Percentiles rank a stretch among this genome's conserved stretches.
Evolutionary conservation across 1,139 yeast genomes (phyloP).

Genomic region (Kurtzmaniella quercitrusa): DNA sequence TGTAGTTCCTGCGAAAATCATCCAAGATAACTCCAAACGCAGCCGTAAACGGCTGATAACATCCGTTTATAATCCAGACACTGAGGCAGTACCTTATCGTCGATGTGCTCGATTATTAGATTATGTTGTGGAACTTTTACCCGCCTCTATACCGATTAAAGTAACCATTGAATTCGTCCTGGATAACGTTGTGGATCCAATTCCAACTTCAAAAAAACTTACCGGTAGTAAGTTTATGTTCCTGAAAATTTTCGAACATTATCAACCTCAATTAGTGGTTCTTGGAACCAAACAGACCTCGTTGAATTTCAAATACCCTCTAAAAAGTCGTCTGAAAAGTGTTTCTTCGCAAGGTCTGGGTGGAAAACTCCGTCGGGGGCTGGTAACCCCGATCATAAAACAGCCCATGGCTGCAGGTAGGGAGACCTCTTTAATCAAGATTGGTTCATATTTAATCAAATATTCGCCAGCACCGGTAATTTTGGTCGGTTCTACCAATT

Average conservation of each 20-base stretch:
- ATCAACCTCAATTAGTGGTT: conserved; percentile 39
- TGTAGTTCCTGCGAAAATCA: conserved; percentile 28
- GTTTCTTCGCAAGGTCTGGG: conserved; percentile 1
- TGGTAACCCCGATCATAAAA: neutral
- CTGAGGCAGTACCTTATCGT: conserved; percentile 29
- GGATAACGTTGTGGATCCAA: conserved; percentile 18
- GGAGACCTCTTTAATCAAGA: conserved; percentile 29
- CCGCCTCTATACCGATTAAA: conserved; percentile 33
- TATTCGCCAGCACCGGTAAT: conserved; percentile 41
- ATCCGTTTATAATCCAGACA: conserved; percentile 8
- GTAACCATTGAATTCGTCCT: conserved; percentile 53
- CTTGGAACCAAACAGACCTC: conserved; percentile 39
- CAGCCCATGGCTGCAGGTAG: neutral
- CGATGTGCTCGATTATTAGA: conserved; percentile 39
- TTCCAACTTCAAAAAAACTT: conserved; percentile 8
- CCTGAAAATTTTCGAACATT: conserved; percentile 34
- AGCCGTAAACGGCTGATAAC: conserved; percentile 7
- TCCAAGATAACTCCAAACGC: conserved; percentile 12
- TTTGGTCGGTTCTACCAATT: conserved; percentile 25
- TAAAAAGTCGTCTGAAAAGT: conserved; percentile 16
- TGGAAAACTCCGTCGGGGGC: neutral
- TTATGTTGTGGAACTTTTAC: conserved; percentile 32
- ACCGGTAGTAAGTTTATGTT: conserved; percentile 35
- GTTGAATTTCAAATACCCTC: conserved; percentile 42
- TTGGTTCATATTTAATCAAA: conserved; percentile 37